Evolutionary conservation across 1,284 basidiomycete species (phyloP), one percentile per base, ranked within the genome.

Genomic region (Xerocomus amazonicus): DNA sequence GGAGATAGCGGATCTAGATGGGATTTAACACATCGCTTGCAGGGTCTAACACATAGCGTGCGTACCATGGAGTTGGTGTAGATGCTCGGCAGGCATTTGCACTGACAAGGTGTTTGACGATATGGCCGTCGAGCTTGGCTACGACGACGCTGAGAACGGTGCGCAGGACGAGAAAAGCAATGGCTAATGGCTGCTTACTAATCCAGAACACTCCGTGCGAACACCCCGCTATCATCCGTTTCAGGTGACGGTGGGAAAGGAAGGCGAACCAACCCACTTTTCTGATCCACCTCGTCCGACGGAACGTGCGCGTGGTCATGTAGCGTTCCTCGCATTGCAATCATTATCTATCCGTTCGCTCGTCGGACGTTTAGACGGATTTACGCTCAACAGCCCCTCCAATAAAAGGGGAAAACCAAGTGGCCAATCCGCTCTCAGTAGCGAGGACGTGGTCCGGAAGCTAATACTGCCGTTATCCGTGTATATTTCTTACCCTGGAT

Each of bases 11-110:
- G 52, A 97, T 90, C 91, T 92, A 54, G 37, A 35, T 12, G n/a
- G 5, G 14, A 1, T 6, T 49, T 33, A 61, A 43, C 19, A 6
- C n/a, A 12, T 9, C 4, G 0, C 23, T 6, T 3, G 28, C 19
- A 42, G 32, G 1, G 13, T 9, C 1, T 14, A 6, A 8, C 29
- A 31, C 6, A 31, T 31, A 48, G 12, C 2, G 14, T 9, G 53
- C 74, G 31, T 42, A 89, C 88, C 92, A 98, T 95, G 1, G 92
- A 87, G 66, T 99, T 98, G 0, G 95, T 98, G 65, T 95, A 96
- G 16, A 92, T 95, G 62, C 90, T 93, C 0, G 96, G 95, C 26
- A 79, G 0, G 84, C 89, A 62, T 97, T 86, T 0, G 92, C 93
- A 28, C 87, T 91, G 42, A 91, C 93, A 48, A 97, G 75, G 68